Base-by-base conservation (phyloP, 495 filamentous ascomycete genomes). In the Xylaria sp. region DNA sequence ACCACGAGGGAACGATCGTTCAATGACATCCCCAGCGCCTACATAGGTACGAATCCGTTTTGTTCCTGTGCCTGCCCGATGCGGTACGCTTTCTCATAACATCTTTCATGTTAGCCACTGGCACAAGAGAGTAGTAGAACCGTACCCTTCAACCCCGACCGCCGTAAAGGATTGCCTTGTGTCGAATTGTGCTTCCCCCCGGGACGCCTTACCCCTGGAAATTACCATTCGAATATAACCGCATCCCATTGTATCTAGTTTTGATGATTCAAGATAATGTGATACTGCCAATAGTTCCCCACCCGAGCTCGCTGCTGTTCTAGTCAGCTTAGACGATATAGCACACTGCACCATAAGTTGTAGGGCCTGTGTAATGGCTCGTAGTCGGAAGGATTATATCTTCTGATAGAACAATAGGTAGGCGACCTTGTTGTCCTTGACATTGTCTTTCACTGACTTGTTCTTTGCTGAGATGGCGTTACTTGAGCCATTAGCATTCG, bases 391-490 rank as follows among this genome's bases (percentile, higher is more conserved):
- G 24, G 5, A 37, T 78, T 72, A 89, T 77, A 97, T 88, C 72
- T 88, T 90, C 83, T 97, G 90, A 79, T 99, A 99, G 82, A 99
- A 97, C 78, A 99, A 81, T 71, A 99, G 88, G 81, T 99, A 99
- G 17, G 96, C 96, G 65, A 97, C 95, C 84, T 97, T 97, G 84
- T 93, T 97, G 78, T 98, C 97, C 81, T 91, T 93, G 72, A 92
- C 85, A 35, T 88, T 90, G 73, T 91, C 91, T 79, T 90, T 92
- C 19, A 89, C 88, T 75, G 86, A 84, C 75, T 91, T 91, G 14
- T 85, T 86, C 68, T 80, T 89, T 61, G 83, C 76, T 19, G 68
- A 70, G 7, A 52, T 5, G 14, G 67, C 61, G n/a, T 74, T 63
- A 59, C 76, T 73, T 9, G 79, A 35, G 24, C 77, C 65, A 73